phyloP scores from a whole-genome alignment of 2,329 filamentous ascomycete genomes.

The Fusarium vanettenii region DNA sequence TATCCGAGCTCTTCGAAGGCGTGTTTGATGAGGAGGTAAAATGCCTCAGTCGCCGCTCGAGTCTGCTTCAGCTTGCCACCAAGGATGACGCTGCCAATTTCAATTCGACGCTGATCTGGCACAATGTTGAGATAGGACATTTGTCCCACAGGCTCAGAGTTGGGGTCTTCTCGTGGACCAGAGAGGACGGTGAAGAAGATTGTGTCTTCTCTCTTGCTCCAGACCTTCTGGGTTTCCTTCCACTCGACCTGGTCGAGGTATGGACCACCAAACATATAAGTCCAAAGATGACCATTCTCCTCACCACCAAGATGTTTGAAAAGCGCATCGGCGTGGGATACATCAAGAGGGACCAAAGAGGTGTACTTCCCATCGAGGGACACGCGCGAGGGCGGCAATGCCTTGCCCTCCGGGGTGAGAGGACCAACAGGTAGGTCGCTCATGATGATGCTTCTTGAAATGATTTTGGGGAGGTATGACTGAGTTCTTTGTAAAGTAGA shows the following conservation, averaged over 20 bases:
- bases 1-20: conserved; percentile 66
- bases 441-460: not conserved
- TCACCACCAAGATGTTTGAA: conserved; percentile 49
- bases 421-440: conserved; percentile 33
- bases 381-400: conserved; percentile 27
- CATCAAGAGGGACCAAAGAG: conserved; percentile 44
- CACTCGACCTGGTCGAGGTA: conserved; percentile 36
- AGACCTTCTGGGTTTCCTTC: conserved; percentile 30
- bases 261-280: conserved; percentile 46
- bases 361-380: conserved; percentile 47
- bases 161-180: conserved; percentile 31
- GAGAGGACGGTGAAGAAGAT: conserved; percentile 60
- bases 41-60: conserved; percentile 66
- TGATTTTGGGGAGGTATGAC: not conserved
- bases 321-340: conserved; percentile 42
- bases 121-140: conserved; percentile 60
- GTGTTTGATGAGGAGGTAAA: conserved; percentile 66
- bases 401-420: conserved; percentile 20
- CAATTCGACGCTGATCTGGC: conserved; percentile 61
- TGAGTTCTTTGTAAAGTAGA: not conserved
- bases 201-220: conserved; percentile 47
- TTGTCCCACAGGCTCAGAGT: conserved; percentile 54
- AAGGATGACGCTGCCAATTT: conserved; percentile 69
- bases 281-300: conserved; percentile 49
- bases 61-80: conserved; percentile 63